These are phyloP conservation scores for Colletotrichum sp. DNA, from an alignment of 2,329 filamentous ascomycete species.

Conservation along the genomic window DNA sequence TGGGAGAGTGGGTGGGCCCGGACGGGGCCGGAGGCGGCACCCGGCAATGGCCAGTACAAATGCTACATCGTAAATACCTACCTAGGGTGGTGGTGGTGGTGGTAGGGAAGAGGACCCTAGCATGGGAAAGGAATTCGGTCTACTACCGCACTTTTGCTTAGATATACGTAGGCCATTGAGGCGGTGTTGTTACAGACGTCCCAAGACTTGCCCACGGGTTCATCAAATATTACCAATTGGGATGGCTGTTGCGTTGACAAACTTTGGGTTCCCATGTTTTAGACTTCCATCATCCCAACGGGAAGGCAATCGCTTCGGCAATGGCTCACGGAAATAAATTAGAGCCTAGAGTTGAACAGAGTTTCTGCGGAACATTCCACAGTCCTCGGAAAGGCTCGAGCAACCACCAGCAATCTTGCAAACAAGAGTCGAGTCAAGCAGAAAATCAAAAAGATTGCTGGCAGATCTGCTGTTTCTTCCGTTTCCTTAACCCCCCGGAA, in stretches of 20 bases:
- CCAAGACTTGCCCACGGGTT: not conserved
- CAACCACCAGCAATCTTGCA: not conserved
- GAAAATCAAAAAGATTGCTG: not conserved
- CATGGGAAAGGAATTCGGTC: not conserved
- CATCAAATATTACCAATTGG: not conserved
- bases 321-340: not conserved
- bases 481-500: not conserved
- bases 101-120: not conserved
- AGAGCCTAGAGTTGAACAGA: not conserved
- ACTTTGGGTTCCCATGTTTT: not conserved
- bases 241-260: not conserved
- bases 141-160: not conserved
- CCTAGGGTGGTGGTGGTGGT: not conserved
- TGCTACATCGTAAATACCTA: not conserved
- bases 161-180: not conserved
- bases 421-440: not conserved
- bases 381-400: slow-evolving; percentile 1
- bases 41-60: not conserved
- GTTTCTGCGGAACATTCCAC: not conserved
- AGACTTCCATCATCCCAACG: slow-evolving; percentile 15
- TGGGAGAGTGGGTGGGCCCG: not conserved
- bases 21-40: slow-evolving; percentile 9
- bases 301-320: not conserved
- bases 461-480: not conserved
- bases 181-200: slow-evolving; percentile 7